A percentile compares a stretch with the other conserved stretches of the same genome.
These are phyloP conservation scores for Metarhizium brunneum DNA, from an alignment of 2,329 filamentous ascomycete genomes.

Conservation along the genomic window DNA sequence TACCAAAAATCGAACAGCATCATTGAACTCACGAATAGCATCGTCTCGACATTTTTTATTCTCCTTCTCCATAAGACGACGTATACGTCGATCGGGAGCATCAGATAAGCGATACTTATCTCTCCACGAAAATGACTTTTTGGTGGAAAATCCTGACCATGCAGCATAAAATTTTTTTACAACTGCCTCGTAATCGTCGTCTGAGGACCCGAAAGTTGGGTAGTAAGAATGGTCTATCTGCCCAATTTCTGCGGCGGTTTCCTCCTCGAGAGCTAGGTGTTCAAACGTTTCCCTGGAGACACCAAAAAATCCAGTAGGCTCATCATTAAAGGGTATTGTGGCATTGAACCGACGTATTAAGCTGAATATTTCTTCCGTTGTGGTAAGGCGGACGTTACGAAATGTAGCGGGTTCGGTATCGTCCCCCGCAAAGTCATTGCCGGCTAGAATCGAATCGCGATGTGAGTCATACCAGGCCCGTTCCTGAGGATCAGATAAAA, in stretches of 20 bases:
- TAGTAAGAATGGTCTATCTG: slow-evolving; percentile 54
- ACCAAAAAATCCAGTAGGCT: slow-evolving; percentile 75
- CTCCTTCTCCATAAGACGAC: slow-evolving; percentile 89
- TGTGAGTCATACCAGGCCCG: slow-evolving; percentile 97
- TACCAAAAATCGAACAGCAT: slow-evolving; percentile 78
- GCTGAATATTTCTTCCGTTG: slow-evolving; percentile 66
- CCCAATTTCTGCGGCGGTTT: slow-evolving; percentile 62
- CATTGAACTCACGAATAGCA: slow-evolving; percentile 80
- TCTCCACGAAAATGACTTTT: slow-evolving; percentile 82
- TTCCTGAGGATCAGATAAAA: slow-evolving; percentile 93
- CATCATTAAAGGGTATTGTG: slow-evolving; percentile 70
- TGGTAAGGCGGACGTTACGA: slow-evolving; percentile 65
- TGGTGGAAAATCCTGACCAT: slow-evolving; percentile 77
- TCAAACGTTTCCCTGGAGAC: slow-evolving; percentile 70
- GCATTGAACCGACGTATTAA: slow-evolving; percentile 75
- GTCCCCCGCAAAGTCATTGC: slow-evolving; percentile 39
- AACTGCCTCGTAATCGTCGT: slow-evolving; percentile 64
- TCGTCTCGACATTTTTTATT: slow-evolving; percentile 80
- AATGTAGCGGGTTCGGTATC: slow-evolving; percentile 48
- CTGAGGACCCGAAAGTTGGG: slow-evolving; percentile 72
- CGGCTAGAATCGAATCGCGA: slow-evolving; percentile 70
- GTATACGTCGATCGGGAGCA: slow-evolving; percentile 74
- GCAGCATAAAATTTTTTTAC: slow-evolving; percentile 72
- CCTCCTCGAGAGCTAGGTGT: slow-evolving; percentile 71
- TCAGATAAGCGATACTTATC: slow-evolving; percentile 77